Evolutionary conservation across 352 stramenopile species (phyloP), one percentile per base, ranked within the genome.

Genomic region (Phytophthora sp.): DNA sequence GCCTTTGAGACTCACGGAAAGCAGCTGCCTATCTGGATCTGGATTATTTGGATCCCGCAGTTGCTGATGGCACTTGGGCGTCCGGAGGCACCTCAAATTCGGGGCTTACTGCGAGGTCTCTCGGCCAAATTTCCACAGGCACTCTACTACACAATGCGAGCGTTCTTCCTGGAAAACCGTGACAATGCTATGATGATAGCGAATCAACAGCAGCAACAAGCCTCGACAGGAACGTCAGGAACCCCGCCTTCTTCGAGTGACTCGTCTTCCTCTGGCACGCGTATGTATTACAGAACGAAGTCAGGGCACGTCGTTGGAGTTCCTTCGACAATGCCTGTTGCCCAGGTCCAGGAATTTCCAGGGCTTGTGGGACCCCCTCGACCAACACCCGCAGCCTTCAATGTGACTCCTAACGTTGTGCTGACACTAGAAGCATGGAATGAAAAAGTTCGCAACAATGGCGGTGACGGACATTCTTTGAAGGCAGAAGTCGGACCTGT

Each of bases 21-120:
- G 58, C 84, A 96, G 48, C 74, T 99, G 13, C 97, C 97, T 18
- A 96, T 98, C 54, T 99, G 97, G 97, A 97, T 99, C 49, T 99
- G 97, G 97, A 96, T 99, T 30, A 96, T 98, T 32, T 99, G 97
- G 97, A 98, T 99, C 46, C 97, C 97, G 17, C 96, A 99, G 61
- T 66, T 99, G 18, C 77, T 99, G 12, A 98, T 97, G 67, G 92
- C 94, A 9, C 88, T 99, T 21, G 98, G 88, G 15, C 84, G 97
- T 9, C 81, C 89, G 0, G 96, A 99, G 80, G 96, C 95, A 18
- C 72, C 80, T 5, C 82, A 96, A 67, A 95, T 96, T 66, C 87
- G 88, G 21, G 86, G 86, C 0, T 69, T 96, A 7, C 30, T 96
- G 32, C 83, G 88, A 35, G 88, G 88, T 0, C 62, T 96, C 4